Conservation (phyloP, 441 rosid genomes). For the Populus trichocarpa region DNA sequence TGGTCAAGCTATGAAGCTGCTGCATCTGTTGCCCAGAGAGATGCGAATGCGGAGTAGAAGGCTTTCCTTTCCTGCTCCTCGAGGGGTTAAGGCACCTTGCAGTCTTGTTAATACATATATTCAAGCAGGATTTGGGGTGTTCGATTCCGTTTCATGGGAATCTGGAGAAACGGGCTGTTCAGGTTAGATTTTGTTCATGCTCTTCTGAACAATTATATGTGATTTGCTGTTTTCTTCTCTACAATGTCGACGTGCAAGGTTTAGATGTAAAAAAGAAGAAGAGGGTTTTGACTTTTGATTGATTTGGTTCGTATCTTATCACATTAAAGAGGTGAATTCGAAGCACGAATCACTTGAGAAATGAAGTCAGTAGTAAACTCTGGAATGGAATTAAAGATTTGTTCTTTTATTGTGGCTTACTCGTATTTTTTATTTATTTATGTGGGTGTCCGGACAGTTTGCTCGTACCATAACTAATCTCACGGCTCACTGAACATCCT, state of each 20-base stretch:
- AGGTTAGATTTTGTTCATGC: constrained; percentile 30
- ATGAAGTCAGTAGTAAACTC: no score
- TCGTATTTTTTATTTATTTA: constrained; percentile 1
- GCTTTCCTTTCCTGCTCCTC: constrained; percentile 85
- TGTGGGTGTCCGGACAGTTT: no score
- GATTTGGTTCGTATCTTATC: no score
- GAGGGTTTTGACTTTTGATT: no score
- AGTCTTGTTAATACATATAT: constrained; percentile 65
- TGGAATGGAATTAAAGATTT: neutral
- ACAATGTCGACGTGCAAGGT: neutral
- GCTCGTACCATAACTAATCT: no score
- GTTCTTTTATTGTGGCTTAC: neutral
- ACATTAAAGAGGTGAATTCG: no score
- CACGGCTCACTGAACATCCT: no score
- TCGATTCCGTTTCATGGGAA: constrained; percentile 84
- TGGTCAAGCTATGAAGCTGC: constrained; percentile 72
- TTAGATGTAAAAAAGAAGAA: neutral
- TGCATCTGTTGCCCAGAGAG: no score
- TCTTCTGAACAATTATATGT: neutral
- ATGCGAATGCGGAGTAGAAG: constrained; percentile 23
- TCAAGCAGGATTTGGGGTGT: constrained; percentile 84
- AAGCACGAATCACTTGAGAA: no score
- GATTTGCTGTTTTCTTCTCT: neutral
- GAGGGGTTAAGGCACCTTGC: constrained; percentile 72
- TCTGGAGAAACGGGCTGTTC: constrained; percentile 78